Evolutionary conservation across 2,329 filamentous ascomycete species (phyloP), one percentile per base, ranked within the genome.

Genomic region (Gaeumannomyces tritici): DNA sequence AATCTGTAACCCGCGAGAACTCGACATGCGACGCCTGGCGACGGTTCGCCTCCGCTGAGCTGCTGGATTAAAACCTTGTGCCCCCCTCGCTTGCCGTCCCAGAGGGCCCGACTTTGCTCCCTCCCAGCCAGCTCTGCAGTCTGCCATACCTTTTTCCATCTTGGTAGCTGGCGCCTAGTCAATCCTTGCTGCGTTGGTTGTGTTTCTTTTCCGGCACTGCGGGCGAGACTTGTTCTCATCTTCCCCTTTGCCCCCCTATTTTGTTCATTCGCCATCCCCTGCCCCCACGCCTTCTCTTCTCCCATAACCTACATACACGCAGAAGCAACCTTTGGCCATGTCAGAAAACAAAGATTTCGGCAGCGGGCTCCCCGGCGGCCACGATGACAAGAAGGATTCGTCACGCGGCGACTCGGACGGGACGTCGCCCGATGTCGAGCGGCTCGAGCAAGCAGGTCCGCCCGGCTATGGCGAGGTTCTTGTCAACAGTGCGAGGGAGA

Each of bases 401-500:
- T 51, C 42, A 21, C 26, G n/a, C 26, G 29, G 31, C 59, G 59
- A 55, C 47, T 61, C 59, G 42, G 59, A 61, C 29, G 42, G 27
- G 9, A 54, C 21, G 9, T 54, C 59, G 47, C 59, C 59, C 47
- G 29, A 61, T 29, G 59, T 61, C 27, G 47, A 61, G 59, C 42
- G 13, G 7, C 8, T 61, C 26, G 35, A 54, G 26, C 29, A 28
- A 15, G 58, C 58, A 12, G n/a, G n/a, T n/a, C 21, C 57, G 3
- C 57, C 58, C 13, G 35, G 58, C 13, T 51, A 51, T 9, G 33
- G 26, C n/a, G 51, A 31, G 8, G 42, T 27, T 8, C 35, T 35
- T 11, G 59, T 28, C 29, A 21, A 61, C 42, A 28, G 24, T 15
- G 59, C 31, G 27, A 61, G 42, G 59, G 59, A 61, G 27, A 61